Evolutionary conservation across 169 alveolate species (phyloP).

Genomic region (Plasmodium knowlesi): DNA sequence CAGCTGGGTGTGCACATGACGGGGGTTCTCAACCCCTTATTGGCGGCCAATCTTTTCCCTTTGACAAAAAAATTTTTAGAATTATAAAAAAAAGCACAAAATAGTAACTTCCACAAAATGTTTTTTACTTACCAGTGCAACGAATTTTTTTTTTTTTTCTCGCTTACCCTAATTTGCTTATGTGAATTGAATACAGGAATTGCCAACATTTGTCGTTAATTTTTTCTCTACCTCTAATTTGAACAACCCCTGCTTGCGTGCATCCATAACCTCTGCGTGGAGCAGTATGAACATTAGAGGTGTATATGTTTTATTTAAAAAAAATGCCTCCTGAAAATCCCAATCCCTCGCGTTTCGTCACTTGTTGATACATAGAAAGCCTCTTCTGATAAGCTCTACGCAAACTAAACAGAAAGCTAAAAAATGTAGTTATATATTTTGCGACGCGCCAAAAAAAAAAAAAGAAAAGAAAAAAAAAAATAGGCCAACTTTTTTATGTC

Average conservation of each 20-base stretch:
- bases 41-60: background rate
- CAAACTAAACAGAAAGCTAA: background rate
- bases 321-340: background rate
- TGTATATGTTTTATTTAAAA: too few relatives aligned
- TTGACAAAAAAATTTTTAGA: background rate
- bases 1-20: background rate
- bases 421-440: background rate
- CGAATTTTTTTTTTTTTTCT: background rate
- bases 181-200: background rate
- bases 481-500: background rate
- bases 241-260: background rate
- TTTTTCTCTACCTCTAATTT: background rate
- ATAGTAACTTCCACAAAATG: background rate
- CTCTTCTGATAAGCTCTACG: background rate
- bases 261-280: background rate
- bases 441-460: background rate
- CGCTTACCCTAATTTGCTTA: background rate
- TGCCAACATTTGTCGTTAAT: background rate
- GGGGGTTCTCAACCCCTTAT: background rate
- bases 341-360: background rate
- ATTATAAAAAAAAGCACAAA: background rate
- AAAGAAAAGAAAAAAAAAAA: too few relatives aligned
- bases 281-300: background rate
- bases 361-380: background rate
- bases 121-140: background rate